Percentiles rank a stretch among this genome's conserved stretches.
phyloP scores from a whole-genome alignment of 1,284 basidiomycete genomes.

The Ganoderma resinaceum region DNA sequence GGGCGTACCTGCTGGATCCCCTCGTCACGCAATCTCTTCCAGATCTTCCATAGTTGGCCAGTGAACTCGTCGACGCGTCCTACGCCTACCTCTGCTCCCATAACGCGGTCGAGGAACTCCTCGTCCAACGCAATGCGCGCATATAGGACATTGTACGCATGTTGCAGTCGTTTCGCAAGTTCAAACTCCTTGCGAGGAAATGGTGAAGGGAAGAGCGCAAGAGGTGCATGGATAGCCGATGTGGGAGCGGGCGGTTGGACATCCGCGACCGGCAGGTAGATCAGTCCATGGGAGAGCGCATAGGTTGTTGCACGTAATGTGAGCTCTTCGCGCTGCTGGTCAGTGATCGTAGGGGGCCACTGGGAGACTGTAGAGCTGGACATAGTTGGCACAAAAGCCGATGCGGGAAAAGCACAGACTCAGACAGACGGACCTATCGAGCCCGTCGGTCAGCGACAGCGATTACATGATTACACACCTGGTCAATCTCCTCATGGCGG shows the following conservation, averaged over 20 bases:
- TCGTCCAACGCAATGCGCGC: conserved; percentile 84
- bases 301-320: conserved; percentile 80
- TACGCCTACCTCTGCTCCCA: conserved; percentile 80
- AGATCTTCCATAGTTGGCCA: conserved; percentile 85
- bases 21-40: conserved; percentile 77
- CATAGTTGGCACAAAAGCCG: conserved; percentile 13
- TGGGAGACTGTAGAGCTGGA: conserved; percentile 15
- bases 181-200: conserved; percentile 82
- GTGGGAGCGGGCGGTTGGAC: conserved; percentile 62
- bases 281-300: conserved; percentile 85
- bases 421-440: not conserved
- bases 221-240: conserved; percentile 87
- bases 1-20: conserved; percentile 52
- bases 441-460: not conserved
- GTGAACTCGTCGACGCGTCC: conserved; percentile 90
- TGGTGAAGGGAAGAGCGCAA: conserved; percentile 88
- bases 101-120: conserved; percentile 81
- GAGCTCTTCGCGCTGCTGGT: conserved; percentile 64
- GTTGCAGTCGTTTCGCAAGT: conserved; percentile 74
- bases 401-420: not conserved
- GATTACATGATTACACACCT: conserved; percentile 9
- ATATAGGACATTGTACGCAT: conserved; percentile 87
- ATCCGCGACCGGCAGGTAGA: conserved; percentile 73
- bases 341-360: conserved; percentile 81
- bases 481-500: not conserved